These are phyloP conservation scores for Helotiales sp. DNA, from an alignment of 2,329 filamentous ascomycete species.

Conservation along the genomic window DNA sequence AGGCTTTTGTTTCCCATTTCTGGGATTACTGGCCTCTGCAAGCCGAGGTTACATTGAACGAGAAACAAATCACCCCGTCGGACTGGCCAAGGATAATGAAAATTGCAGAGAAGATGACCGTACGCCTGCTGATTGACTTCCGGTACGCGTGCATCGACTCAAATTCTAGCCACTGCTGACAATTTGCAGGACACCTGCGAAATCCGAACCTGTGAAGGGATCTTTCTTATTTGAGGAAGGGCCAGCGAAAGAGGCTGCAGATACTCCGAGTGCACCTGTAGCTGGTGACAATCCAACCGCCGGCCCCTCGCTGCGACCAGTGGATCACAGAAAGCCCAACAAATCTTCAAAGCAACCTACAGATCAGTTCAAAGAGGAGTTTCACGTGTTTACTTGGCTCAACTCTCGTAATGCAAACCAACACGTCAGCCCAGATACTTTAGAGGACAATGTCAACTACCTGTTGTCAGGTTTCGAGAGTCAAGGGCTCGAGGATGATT, in stretches of 20 bases:
- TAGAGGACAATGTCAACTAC: slow-evolving; percentile 7
- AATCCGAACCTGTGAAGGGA: slow-evolving; percentile 8
- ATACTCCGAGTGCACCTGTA: not conserved
- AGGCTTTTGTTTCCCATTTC: slow-evolving; percentile 50
- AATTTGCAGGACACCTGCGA: not conserved
- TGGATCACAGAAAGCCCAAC: not conserved
- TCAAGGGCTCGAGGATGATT: slow-evolving; percentile 20
- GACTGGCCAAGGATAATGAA: slow-evolving; percentile 39
- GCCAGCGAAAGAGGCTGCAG: not conserved
- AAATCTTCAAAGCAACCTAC: not conserved
- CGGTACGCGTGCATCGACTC: not conserved
- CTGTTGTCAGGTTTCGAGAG: not conserved
- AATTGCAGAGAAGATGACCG: slow-evolving; percentile 29
- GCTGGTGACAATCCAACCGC: not conserved
- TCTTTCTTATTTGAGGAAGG: not conserved
- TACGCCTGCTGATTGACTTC: slow-evolving; percentile 31
- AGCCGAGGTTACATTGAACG: slow-evolving; percentile 46
- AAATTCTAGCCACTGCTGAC: not conserved
- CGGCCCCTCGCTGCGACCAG: not conserved
- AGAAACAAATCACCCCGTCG: slow-evolving; percentile 36
- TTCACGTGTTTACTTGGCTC: slow-evolving; percentile 38
- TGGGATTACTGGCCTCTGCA: slow-evolving; percentile 49
- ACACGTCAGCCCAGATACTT: not conserved
- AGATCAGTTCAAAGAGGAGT: slow-evolving; percentile 25
- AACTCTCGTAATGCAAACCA: slow-evolving; percentile 9